These are phyloP conservation scores for Mangifera indica DNA, from an alignment of 345 rosid species.

Conservation along the genomic window DNA sequence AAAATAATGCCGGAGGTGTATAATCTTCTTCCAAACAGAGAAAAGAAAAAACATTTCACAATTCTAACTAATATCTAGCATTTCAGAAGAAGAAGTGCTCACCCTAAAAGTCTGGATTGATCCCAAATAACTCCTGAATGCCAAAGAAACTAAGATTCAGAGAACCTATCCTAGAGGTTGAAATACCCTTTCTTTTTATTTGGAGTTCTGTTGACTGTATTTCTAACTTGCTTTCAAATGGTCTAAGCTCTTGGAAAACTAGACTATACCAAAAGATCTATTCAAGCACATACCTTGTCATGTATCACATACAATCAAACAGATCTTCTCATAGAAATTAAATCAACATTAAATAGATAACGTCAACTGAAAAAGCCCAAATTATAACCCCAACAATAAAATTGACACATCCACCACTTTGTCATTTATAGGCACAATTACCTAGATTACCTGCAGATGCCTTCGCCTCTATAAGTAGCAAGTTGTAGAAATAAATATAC, in stretches of 20 bases:
- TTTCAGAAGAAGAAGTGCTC: neutral
- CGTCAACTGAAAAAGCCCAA: neutral
- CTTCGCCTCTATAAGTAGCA: neutral
- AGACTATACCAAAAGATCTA: neutral
- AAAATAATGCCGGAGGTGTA: neutral
- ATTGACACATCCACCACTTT: neutral
- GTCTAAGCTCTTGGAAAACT: neutral
- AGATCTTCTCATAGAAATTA: neutral
- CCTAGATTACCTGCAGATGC: neutral
- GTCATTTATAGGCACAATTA: neutral
- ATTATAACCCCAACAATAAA: neutral
- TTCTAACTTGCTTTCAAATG: neutral
- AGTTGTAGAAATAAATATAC: neutral
- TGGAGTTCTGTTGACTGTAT: neutral
- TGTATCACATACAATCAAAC: neutral
- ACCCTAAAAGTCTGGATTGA: neutral
- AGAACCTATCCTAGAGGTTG: no score
- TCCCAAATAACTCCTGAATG: neutral
- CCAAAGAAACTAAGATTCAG: neutral
- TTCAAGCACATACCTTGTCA: neutral
- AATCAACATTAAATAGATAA: neutral
- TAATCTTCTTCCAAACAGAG: neutral
- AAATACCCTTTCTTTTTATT: neutral
- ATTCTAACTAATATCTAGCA: neutral
- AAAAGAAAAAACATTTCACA: neutral